Conservation (phyloP, 2,329 filamentous ascomycete species). For the Cercospora zeina region DNA sequence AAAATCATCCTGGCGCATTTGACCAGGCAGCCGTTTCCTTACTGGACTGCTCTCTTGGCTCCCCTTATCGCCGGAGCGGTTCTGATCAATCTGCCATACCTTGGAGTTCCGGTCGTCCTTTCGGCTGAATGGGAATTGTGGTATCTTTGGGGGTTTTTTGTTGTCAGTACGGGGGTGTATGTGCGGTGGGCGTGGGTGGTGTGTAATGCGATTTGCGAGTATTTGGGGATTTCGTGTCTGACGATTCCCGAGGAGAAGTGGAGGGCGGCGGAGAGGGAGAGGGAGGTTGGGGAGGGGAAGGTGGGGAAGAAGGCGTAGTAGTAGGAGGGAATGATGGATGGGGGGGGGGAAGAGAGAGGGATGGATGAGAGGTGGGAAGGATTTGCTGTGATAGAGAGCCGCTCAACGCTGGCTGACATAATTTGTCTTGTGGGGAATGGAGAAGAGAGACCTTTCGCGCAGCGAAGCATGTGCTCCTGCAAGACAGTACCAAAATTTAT, state of each 20-base stretch:
- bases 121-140: constrained; percentile 64
- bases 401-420: constrained; percentile 11
- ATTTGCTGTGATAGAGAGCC: constrained; percentile 2
- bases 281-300: constrained; percentile 4
- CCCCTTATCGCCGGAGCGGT: constrained; percentile 84
- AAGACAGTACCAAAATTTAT: too few relatives aligned
- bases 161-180: constrained; percentile 82
- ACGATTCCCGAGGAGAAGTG: constrained; percentile 63
- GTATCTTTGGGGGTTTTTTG: constrained; percentile 82
- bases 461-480: background rate
- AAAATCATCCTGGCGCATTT: constrained; percentile 98
- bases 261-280: constrained; percentile 35
- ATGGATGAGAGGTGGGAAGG: background rate
- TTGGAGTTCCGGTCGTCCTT: constrained; percentile 66
- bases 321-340: background rate
- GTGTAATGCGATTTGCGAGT: constrained; percentile 86
- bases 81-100: constrained; percentile 75
- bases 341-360: background rate
- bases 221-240: constrained; percentile 89
- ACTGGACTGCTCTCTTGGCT: constrained; percentile 88
- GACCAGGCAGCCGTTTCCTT: constrained; percentile 89
- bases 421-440: background rate
- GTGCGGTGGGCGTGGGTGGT: constrained; percentile 91
- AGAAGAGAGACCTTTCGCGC: background rate
- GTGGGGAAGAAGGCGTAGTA: constrained; percentile 9